Evolutionary conservation across 2,329 filamentous ascomycete genomes (phyloP).

Genomic region (Epichloe coenophiala): DNA sequence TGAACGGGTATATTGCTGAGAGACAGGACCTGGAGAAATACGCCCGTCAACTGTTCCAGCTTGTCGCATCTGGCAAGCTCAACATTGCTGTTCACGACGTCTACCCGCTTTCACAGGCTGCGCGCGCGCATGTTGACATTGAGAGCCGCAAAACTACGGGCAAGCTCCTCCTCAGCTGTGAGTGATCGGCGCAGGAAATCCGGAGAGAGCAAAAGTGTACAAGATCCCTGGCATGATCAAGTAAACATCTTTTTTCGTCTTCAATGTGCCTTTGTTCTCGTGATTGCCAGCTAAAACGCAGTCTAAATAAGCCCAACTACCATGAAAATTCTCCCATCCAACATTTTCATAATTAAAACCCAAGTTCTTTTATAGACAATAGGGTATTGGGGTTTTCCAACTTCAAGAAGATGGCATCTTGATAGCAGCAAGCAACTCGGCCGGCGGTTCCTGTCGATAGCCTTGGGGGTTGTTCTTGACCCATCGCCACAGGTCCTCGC

Average conservation of each 20-base stretch:
- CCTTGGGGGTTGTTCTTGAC: constrained; percentile 96
- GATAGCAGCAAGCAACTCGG: constrained; percentile 57
- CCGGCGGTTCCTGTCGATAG: constrained; percentile 82
- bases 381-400: neutral
- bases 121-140: constrained; percentile 58
- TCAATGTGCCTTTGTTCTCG: neutral
- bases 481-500: constrained; percentile 91
- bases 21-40: constrained; percentile 61
- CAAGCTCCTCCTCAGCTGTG: constrained; percentile 64
- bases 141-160: constrained; percentile 73
- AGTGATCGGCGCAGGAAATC: constrained; percentile 10
- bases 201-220: neutral
- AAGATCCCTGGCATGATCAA: neutral
- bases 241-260: too few species aligned
- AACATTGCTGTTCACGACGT: constrained; percentile 62
- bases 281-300: neutral
- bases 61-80: constrained; percentile 56
- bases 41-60: constrained; percentile 55
- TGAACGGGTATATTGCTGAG: constrained; percentile 58
- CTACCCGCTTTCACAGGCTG: constrained; percentile 63
- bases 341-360: neutral
- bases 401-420: constrained; percentile 25
- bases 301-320: neutral
- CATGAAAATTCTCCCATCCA: neutral
- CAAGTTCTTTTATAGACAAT: neutral